These are phyloP conservation scores for Herpomyces periplanetae DNA, from an alignment of 2,329 filamentous ascomycete species.

Conservation along the genomic window DNA sequence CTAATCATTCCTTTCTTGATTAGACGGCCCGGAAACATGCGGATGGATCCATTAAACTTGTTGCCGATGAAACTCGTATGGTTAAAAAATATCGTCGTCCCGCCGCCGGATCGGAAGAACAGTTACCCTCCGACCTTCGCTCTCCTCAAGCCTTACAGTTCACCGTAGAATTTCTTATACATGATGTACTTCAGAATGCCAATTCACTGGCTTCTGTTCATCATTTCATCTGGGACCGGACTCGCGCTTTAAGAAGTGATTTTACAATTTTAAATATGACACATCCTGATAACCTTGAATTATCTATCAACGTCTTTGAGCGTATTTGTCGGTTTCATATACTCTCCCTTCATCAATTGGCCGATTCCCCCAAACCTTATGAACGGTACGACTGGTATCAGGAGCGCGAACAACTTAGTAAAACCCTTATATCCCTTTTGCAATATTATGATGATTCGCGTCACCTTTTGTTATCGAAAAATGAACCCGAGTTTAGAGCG, in stretches of 20 bases:
- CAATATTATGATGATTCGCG: slow-evolving; percentile 18
- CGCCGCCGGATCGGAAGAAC: slow-evolving; percentile 19
- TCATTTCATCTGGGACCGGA: slow-evolving; percentile 23
- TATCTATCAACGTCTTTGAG: slow-evolving; percentile 19
- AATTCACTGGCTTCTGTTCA: slow-evolving; percentile 14
- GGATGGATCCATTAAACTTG: slow-evolving; percentile 5
- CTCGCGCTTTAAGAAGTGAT: slow-evolving; percentile 21
- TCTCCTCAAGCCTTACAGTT: slow-evolving; percentile 12
- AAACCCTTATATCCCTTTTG: slow-evolving; percentile 18
- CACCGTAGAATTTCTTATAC: slow-evolving; percentile 11
- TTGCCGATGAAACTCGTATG: slow-evolving; percentile 15
- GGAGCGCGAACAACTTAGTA: slow-evolving; percentile 21
- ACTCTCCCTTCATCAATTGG: slow-evolving; percentile 18
- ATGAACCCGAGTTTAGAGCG: slow-evolving; percentile 21
- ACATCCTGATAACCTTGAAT: slow-evolving; percentile 14
- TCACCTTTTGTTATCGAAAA: slow-evolving; percentile 12
- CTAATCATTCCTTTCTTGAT: slow-evolving; percentile 8
- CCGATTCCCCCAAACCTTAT: slow-evolving; percentile 11
- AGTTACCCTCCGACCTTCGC: slow-evolving; percentile 20
- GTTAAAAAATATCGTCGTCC: slow-evolving; percentile 21
- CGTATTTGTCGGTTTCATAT: slow-evolving; percentile 22
- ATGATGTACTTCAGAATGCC: slow-evolving; percentile 12
- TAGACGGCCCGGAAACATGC: slow-evolving; percentile 6
- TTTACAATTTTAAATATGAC: slow-evolving; percentile 20
- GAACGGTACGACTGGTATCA: slow-evolving; percentile 16